Base-by-base conservation (phyloP, 306 rosid species). In the Acacia confusa region DNA sequence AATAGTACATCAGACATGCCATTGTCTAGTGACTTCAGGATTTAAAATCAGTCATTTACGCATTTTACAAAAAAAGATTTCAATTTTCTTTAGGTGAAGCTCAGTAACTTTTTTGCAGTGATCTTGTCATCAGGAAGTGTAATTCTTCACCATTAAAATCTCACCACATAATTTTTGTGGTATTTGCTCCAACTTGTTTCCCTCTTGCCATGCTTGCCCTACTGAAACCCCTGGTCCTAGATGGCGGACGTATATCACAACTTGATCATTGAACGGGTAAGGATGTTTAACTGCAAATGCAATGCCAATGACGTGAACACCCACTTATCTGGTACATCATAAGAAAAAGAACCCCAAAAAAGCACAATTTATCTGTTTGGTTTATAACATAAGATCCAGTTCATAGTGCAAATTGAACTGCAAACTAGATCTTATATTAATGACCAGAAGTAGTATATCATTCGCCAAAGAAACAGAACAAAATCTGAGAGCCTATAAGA, bases 141-240 rank as follows among this genome's bases (percentile, higher is more conserved):
- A 85, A 66, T 91, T 88, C 89, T 91, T 94, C 81, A 88, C 95
- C 94, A 88, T 92, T 78, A 94, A 75, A 70, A 94, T 91, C 72
- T 92, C 95, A 12, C 86, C 82, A 19, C 93, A 92, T 73, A 94
- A 82, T 77, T 92, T 94, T 44, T 36, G 92, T 11, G 98, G 98
- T 27, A 91, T 90, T 78, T 92, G 95, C 45, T 92, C 91, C 25
- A 92, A 36, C n/a, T 86, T 84, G 4, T 72, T 91, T 72, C 98
- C 98, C 82, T 94, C 97, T 75, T 94, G 97, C 98, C 98, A 94
- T 73, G 94, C 97, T 84, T 94, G 98, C 71, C 91, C 97, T 27
- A 92, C 88, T 3, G 79, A 85, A 76, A 94, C 92, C 52, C 97
- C 95, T 1, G 97, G 97, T 60, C 94, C 97, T 41, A 94, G 68